Percentiles rank a stretch among this genome's conserved stretches.
Conservation (phyloP, 208 protist genomes). For the Leishmania major region DNA sequence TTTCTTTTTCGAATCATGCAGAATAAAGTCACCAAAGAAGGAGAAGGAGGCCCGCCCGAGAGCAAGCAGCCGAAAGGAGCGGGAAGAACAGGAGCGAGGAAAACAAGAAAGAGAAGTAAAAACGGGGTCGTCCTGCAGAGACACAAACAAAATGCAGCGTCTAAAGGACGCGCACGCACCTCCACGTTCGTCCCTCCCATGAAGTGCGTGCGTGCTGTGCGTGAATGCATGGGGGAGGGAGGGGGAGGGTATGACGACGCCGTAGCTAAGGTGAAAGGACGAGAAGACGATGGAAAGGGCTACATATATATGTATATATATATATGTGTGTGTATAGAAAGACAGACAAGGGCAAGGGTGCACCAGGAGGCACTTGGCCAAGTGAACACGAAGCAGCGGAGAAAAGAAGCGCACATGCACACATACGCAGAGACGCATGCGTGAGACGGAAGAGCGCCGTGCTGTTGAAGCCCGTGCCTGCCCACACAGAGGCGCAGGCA, state of each 20-base stretch:
- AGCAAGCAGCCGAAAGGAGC: not conserved
- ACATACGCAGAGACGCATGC: not conserved
- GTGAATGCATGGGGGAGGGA: not conserved
- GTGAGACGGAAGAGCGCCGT: not conserved
- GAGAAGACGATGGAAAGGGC: not conserved
- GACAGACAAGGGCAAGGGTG: not conserved
- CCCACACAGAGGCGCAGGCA: not conserved
- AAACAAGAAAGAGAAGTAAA: not conserved
- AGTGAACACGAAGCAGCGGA: not conserved
- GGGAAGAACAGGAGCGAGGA: not conserved
- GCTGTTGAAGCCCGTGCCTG: not conserved
- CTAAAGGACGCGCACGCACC: not conserved
- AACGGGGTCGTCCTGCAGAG: slow-evolving; percentile 13
- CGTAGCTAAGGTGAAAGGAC: slow-evolving; percentile 22
- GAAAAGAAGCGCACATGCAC: not conserved
- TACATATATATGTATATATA: not conserved
- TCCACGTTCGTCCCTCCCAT: not conserved
- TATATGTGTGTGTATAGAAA: too few species aligned
- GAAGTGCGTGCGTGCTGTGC: not conserved
- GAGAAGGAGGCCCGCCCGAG: not conserved
- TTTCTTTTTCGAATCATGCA: too few species aligned
- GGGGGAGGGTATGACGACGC: not conserved
- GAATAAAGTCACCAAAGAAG: not conserved
- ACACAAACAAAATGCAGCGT: slow-evolving; percentile 13
- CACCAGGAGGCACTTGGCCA: not conserved